Conservation (phyloP, 768 basidiomycete genomes). For the Omphalotus guepiniiformis region DNA sequence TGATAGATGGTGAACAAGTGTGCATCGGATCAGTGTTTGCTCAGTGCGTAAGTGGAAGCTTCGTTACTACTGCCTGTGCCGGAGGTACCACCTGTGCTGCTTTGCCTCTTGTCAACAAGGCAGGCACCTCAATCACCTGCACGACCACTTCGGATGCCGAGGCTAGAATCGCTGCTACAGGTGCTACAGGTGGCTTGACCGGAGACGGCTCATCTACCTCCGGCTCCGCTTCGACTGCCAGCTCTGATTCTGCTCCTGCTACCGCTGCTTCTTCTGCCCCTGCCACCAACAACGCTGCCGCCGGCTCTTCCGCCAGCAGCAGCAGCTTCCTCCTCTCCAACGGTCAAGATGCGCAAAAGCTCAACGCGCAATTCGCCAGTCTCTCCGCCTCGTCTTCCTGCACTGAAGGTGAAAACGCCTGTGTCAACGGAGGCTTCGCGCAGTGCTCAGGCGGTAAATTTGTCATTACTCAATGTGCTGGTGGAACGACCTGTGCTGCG, state of each 20-base stretch:
- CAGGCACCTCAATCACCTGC: constrained; percentile 40
- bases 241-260: constrained; percentile 13
- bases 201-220: constrained; percentile 3
- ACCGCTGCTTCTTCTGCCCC: constrained; percentile 16
- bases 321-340: constrained; percentile 28
- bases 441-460: constrained; percentile 45
- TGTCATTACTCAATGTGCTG: constrained; percentile 25
- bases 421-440: constrained; percentile 39
- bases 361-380: constrained; percentile 37
- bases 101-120: constrained; percentile 40
- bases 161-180: constrained; percentile 32
- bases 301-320: constrained; percentile 27
- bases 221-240: not conserved
- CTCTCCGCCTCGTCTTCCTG: constrained; percentile 36
- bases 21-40: constrained; percentile 45
- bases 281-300: constrained; percentile 11
- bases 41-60: constrained; percentile 47
- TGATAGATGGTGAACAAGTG: constrained; percentile 44
- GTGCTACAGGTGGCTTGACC: constrained; percentile 27
- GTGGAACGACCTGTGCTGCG: constrained; percentile 31
- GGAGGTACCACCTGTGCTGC: constrained; percentile 33
- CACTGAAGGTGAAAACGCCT: constrained; percentile 38
- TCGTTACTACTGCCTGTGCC: constrained; percentile 34
- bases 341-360: constrained; percentile 32
- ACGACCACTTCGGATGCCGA: constrained; percentile 31